Conservation (phyloP, 306 rosid species). For the Abrus pulchellus region DNA sequence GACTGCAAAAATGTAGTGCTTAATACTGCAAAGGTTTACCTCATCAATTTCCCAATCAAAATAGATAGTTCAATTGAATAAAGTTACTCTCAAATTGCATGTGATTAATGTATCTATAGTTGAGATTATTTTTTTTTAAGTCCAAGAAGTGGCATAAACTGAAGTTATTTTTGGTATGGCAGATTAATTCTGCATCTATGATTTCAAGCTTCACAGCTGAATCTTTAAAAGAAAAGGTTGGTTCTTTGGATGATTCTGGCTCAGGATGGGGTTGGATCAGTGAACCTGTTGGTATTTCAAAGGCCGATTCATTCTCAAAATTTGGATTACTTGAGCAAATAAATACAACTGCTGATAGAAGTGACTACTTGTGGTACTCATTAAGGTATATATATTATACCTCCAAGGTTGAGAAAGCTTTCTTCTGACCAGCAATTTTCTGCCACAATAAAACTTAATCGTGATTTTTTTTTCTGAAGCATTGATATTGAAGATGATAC, state of each 20-base stretch:
- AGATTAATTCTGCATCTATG: slow-evolving; percentile 79
- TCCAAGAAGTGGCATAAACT: slow-evolving; percentile 15
- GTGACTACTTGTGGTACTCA: slow-evolving; percentile 96
- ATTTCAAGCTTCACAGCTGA: slow-evolving; percentile 69
- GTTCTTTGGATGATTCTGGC: slow-evolving; percentile 61
- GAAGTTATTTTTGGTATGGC: slow-evolving; percentile 44
- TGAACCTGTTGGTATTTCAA: slow-evolving; percentile 92
- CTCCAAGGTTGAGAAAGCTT: slow-evolving; percentile 29
- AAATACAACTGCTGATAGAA: slow-evolving; percentile 89
- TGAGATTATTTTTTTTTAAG: not conserved
- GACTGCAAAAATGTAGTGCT: slow-evolving; percentile 93
- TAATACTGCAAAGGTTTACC: slow-evolving; percentile 93
- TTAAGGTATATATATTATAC: slow-evolving; percentile 61
- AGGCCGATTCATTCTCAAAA: slow-evolving; percentile 70
- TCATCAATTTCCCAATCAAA: slow-evolving; percentile 30
- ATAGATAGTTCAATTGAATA: not conserved
- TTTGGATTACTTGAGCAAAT: slow-evolving; percentile 87
- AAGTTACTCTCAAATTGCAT: not conserved
- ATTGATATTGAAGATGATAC: slow-evolving; percentile 58
- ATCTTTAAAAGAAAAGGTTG: slow-evolving; percentile 55
- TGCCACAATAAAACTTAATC: slow-evolving; percentile 36
- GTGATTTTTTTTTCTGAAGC: slow-evolving; percentile 53
- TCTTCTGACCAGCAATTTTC: slow-evolving; percentile 37
- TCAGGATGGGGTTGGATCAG: slow-evolving; percentile 85
- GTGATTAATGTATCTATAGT: not conserved